Conservation (phyloP, 192 early-diverging fungal genomes). For the Rhizophagus sp. region DNA sequence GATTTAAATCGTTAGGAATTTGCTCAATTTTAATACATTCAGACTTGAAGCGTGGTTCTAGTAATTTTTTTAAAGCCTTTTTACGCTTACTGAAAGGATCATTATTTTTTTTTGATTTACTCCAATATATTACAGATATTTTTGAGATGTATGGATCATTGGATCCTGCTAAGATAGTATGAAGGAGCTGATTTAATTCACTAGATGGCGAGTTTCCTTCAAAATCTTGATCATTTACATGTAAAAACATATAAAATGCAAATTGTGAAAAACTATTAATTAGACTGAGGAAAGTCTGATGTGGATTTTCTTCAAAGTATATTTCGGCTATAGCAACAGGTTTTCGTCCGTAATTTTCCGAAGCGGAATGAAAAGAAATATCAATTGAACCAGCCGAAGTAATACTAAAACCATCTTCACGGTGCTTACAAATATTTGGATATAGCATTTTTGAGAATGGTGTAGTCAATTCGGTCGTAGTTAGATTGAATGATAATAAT, state of each 20-base stretch:
- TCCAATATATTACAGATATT: not conserved
- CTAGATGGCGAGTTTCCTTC: not conserved
- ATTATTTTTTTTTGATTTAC: not conserved
- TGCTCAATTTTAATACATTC: not conserved
- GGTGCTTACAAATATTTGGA: not conserved
- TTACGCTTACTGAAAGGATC: not conserved
- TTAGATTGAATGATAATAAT: constrained; percentile 3
- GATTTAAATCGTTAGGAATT: not conserved
- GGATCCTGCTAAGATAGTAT: not conserved
- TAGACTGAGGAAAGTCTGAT: not conserved
- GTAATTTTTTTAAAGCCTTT: not conserved
- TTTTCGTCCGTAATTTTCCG: not conserved
- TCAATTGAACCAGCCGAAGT: not conserved
- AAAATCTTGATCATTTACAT: not conserved
- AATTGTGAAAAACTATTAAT: not conserved
- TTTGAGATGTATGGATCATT: not conserved
- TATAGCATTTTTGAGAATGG: not conserved
- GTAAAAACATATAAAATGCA: not conserved
- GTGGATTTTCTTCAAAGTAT: not conserved
- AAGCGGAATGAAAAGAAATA: constrained; percentile 2
- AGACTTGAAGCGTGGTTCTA: not conserved
- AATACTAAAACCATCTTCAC: not conserved
- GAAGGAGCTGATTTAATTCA: not conserved
- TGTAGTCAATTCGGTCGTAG: not conserved
- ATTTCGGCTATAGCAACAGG: constrained; percentile 14